Conservation (phyloP, 129 eudicot genomes). For the Dittrichia graveolens region DNA sequence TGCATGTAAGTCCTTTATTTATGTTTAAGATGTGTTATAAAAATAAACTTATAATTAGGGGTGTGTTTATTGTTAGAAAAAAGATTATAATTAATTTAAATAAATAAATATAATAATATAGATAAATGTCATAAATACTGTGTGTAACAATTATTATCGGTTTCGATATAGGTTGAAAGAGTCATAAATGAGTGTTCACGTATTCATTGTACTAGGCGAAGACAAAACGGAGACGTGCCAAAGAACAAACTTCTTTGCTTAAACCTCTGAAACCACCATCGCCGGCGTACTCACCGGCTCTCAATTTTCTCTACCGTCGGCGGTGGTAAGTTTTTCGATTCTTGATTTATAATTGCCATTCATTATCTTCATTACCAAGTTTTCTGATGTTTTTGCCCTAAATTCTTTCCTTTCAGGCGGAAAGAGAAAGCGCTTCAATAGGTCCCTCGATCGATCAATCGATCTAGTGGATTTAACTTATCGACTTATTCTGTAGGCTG, state of each 20-base stretch:
- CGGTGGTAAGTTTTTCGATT: conserved; percentile 11
- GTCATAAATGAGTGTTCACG: conserved; percentile 13
- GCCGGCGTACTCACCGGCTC: conserved; percentile 36
- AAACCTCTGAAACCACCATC: conserved; percentile 17
- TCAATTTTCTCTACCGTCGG: not conserved
- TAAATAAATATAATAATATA: too few species aligned
- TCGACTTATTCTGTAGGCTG: not conserved
- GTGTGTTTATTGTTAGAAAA: not conserved
- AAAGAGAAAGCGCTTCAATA: not conserved
- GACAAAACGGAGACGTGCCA: conserved; percentile 31
- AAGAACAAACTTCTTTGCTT: not conserved
- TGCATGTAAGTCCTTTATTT: too few species aligned
- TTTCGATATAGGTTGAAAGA: conserved; percentile 4
- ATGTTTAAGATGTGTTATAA: too few species aligned
- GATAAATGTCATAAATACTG: too few species aligned
- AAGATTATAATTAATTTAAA: too few species aligned
- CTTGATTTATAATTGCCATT: not conserved
- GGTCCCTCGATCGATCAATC: conserved; percentile 25
- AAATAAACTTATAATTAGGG: too few species aligned
- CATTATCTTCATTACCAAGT: not conserved
- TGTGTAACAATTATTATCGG: not conserved
- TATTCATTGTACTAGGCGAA: conserved; percentile 24
- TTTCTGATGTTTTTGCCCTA: conserved; percentile 24
- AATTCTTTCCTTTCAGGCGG: conserved; percentile 9
- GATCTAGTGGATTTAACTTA: not conserved